Evolutionary conservation across 1,139 yeast species (phyloP).

Genomic region (Taiozyma sp.): DNA sequence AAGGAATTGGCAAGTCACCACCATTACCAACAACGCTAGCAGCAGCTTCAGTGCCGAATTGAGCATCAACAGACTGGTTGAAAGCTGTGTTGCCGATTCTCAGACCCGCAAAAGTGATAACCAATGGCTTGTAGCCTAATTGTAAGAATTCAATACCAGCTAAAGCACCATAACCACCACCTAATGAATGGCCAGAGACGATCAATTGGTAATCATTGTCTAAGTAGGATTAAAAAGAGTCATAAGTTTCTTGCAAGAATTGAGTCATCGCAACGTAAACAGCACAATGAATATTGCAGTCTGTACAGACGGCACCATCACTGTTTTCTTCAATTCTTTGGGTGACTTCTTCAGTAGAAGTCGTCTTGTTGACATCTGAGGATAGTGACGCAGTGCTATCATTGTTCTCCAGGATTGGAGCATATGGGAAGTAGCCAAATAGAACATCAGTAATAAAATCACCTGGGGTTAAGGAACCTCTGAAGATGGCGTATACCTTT

Average conservation of each 20-base stretch:
- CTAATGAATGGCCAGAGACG: slow-evolving; percentile 51
- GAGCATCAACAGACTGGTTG: slow-evolving; percentile 26
- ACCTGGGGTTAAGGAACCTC: slow-evolving; percentile 52
- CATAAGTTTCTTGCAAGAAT: slow-evolving; percentile 33
- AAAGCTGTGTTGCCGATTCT: slow-evolving; percentile 46
- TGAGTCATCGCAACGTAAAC: slow-evolving; percentile 37
- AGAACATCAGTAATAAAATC: slow-evolving; percentile 55
- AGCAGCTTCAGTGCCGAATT: slow-evolving; percentile 36
- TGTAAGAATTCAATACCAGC: slow-evolving; percentile 36
- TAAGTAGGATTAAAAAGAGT: slow-evolving; percentile 26
- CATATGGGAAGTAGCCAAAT: slow-evolving; percentile 16
- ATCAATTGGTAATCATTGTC: slow-evolving; percentile 40
- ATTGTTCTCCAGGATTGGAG: slow-evolving; percentile 12
- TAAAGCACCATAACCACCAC: slow-evolving; percentile 61
- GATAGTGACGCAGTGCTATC: slow-evolving; percentile 2
- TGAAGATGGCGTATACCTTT: slow-evolving; percentile 42
- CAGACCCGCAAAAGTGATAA: slow-evolving; percentile 57
- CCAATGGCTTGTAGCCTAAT: slow-evolving; percentile 32
- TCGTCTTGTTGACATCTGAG: background rate
- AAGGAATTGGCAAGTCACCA: slow-evolving; percentile 19
- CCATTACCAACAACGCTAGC: slow-evolving; percentile 23
- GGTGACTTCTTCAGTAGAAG: background rate
- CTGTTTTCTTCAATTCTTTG: slow-evolving; percentile 4
- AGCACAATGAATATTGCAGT: slow-evolving; percentile 61
- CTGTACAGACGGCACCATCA: slow-evolving; percentile 23